A percentile compares a stretch with the other conserved stretches of the same genome.
Evolutionary conservation across 176 grass and related monocot species (phyloP).

Genomic region (Aegilops longissima): DNA sequence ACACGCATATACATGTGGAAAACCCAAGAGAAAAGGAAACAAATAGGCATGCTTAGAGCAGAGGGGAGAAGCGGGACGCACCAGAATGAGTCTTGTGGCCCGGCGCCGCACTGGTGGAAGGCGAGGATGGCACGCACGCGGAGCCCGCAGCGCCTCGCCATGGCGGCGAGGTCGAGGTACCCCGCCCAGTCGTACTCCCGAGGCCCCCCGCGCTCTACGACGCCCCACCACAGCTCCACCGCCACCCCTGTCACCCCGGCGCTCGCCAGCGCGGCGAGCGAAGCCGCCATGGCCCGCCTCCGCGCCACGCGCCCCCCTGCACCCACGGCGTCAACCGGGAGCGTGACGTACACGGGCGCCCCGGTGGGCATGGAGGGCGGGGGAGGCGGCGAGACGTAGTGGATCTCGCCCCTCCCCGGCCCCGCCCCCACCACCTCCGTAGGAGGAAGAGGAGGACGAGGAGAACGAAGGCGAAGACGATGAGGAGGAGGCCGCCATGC

Average conservation of each 20-base stretch:
- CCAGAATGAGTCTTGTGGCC: slow-evolving; percentile 48
- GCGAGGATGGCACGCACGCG: slow-evolving; percentile 71
- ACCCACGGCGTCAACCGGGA: slow-evolving; percentile 60
- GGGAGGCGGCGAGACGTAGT: slow-evolving; percentile 36
- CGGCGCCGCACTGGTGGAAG: slow-evolving; percentile 67
- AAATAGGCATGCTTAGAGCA: neutral
- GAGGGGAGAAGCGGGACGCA: slow-evolving; percentile 24
- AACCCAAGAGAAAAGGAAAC: neutral
- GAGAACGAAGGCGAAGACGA: slow-evolving; percentile 8
- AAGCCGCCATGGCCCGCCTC: slow-evolving; percentile 58
- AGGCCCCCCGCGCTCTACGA: slow-evolving; percentile 58
- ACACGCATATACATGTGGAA: neutral
- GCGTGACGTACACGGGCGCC: slow-evolving; percentile 59
- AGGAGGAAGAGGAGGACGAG: slow-evolving; percentile 13
- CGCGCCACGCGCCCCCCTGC: slow-evolving; percentile 46
- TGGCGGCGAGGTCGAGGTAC: slow-evolving; percentile 56
- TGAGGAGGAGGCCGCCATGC: slow-evolving; percentile 14
- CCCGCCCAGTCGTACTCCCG: slow-evolving; percentile 67
- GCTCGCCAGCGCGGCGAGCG: slow-evolving; percentile 55
- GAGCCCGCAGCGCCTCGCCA: slow-evolving; percentile 57
- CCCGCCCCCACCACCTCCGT: neutral
- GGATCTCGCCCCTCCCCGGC: slow-evolving; percentile 50
- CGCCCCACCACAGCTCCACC: slow-evolving; percentile 75
- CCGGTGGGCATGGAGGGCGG: slow-evolving; percentile 25
- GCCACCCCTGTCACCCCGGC: slow-evolving; percentile 60